Evolutionary conservation across 345 rosid species (phyloP).

Genomic region (Syzygium oleosum): DNA sequence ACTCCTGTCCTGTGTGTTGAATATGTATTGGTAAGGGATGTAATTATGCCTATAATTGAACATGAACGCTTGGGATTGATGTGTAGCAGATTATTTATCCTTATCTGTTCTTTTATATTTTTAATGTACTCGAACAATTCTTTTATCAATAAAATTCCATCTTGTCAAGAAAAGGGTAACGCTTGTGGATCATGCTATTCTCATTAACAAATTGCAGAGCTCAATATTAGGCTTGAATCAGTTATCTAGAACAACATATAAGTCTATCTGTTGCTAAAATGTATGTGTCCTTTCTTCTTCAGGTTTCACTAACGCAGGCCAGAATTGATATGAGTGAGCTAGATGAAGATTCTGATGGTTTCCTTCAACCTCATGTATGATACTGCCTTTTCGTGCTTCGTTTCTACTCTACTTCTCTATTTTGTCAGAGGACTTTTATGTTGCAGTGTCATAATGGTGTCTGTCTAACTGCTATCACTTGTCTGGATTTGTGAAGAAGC

Average conservation of each 20-base stretch:
- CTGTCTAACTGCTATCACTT: neutral
- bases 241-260: neutral
- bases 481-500: neutral
- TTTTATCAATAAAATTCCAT: neutral
- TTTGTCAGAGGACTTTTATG: neutral
- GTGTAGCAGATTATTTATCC: neutral
- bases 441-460: neutral
- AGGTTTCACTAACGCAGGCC: constrained; percentile 99
- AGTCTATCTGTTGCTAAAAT: neutral
- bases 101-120: neutral
- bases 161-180: neutral
- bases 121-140: neutral
- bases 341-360: constrained; percentile 98
- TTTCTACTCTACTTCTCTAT: neutral
- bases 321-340: constrained; percentile 99
- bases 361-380: constrained; percentile 78
- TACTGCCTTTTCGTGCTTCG: neutral
- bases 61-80: neutral
- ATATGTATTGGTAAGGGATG: neutral
- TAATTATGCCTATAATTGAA: neutral
- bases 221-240: neutral
- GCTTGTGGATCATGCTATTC: neutral
- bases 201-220: neutral
- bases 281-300: constrained; percentile 11
- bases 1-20: neutral